Evolutionary conservation across 768 basidiomycete genomes (phyloP), one percentile per base, ranked within the genome.

Genomic region (Guyanaporus albipodus): DNA sequence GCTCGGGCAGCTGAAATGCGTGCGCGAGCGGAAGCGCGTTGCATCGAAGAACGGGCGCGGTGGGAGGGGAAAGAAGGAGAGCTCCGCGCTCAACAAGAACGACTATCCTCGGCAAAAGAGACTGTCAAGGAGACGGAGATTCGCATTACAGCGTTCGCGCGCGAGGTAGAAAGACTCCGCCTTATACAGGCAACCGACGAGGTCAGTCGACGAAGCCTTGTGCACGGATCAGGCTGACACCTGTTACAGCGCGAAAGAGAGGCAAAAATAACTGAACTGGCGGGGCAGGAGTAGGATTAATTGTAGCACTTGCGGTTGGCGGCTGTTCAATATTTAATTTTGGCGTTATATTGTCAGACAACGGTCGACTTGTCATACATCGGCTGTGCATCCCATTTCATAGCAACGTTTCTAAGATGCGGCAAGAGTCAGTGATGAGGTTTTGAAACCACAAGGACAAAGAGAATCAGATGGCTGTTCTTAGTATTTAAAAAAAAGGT

Each of bases 101-200:
- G 70, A 4, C 61, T 87, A 21, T 77, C 80, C 21, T 69, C 69
- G 1, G 67, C 76, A 17, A 73, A 76, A 35, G 70, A 74, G 21
- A 78, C 76, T 7, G 80, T 83, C 3, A 71, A 62, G 42, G 75
- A 82, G 42, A 73, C 78, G 19, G 86, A 84, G 1, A 72, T 78
- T 41, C 76, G 75, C 54, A 68, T 90, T 43, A 75, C 80, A 41
- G 81, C 82, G 44, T 90, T 89, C 71, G 75, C 76, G n/a, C 73
- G 77, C 44, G 85, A 90, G 57, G 75, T 91, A 2, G 85, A 90
- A 54, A 73, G 74, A 51, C 61, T 90, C 42, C 70, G 86, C 24
- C 69, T 72, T 17, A 73, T 80, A 55, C 82, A 84, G 59, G 78
- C 77, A 28, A 80, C 80, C 8, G 87, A 90, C 54, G 87, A 89